Evolutionary conservation across 345 rosid genomes (phyloP).

Genomic region (Cardamine chenopodiifolia): DNA sequence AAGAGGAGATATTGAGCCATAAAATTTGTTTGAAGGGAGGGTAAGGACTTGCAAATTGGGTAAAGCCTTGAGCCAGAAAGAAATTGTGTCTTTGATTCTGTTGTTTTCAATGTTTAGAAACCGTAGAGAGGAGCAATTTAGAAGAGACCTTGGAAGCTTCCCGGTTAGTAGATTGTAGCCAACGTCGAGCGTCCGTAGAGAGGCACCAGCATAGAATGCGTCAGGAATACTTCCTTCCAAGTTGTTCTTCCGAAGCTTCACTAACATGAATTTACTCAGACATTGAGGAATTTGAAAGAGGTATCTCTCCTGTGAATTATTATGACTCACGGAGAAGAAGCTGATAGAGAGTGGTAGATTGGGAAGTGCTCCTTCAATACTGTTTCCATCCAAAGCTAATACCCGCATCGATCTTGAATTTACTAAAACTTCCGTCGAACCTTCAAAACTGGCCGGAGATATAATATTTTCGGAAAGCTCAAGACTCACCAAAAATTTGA

Average conservation of each 20-base stretch:
- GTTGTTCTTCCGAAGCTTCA: constrained; percentile 32
- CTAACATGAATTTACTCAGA: background rate
- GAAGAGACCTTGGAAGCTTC: constrained; percentile 33
- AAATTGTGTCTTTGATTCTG: constrained; percentile 22
- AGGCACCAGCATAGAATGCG: background rate
- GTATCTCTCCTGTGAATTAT: too few relatives aligned
- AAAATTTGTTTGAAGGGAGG: constrained; percentile 23
- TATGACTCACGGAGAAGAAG: too few relatives aligned
- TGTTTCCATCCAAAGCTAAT: background rate
- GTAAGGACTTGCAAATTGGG: background rate
- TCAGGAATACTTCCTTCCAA: constrained; percentile 25
- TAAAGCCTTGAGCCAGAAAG: constrained; percentile 33
- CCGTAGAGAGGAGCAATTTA: constrained; percentile 1
- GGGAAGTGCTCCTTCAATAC: background rate
- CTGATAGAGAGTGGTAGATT: background rate
- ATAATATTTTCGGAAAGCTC: background rate
- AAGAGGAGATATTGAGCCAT: constrained; percentile 10
- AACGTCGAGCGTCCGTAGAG: background rate
- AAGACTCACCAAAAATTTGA: background rate
- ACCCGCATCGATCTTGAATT: background rate
- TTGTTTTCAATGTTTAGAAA: constrained; percentile 16
- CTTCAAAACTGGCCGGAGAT: background rate
- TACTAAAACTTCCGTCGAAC: background rate
- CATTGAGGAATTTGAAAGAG: constrained; percentile 28
- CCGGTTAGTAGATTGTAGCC: constrained; percentile 14